Evolutionary conservation across 805 yeast genomes (phyloP), one percentile per base, ranked within the genome.

Genomic region (Blastobotrys terrestris): DNA sequence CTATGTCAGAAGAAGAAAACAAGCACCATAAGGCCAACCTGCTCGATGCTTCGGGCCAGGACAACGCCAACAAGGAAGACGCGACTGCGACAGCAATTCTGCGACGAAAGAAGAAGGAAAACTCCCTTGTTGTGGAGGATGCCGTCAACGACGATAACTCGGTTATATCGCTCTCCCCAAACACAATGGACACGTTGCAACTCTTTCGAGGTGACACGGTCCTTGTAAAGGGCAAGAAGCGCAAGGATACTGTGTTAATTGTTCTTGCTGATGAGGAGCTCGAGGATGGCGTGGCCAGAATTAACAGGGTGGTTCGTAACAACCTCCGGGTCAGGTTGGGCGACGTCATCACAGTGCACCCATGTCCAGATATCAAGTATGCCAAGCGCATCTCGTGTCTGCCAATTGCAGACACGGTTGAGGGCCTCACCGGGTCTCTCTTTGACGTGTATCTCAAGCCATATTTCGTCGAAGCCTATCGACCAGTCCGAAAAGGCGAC

Each of bases 151-250:
- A 94, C 71, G 99, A 94, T 71, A 94, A 94, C 73, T 90, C 98
- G 26, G 95, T 92, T 59, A 87, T 94, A 68, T 86, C 97, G 49
- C 87, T 94, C 85, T 85, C 95, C 39, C 87, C 96, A 15, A 85
- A 85, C 70, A 94, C 98, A 15, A 88, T 94, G 95, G 99, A 94
- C 67, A 77, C 85, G 64, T 77, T 94, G 56, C 96, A 94, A 71
- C 78, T 94, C 68, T 94, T 94, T 80, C 83, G 98, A 58, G 99
- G 99, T 63, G 99, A 94, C 68, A 94, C 98, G 39, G 98, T 94
- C 18, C 76, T 90, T 56, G 96, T 94, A 61, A 92, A 91, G 74
- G 99, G 99, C 65, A 94, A 94, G 77, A 94, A 89, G 81, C 84
- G 99, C 75, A 91, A 86, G 70, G 99, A 94, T 67, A 94, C 99